phyloP scores from a whole-genome alignment of 2,329 filamentous ascomycete species.

The Colletotrichum cordylinicola region DNA sequence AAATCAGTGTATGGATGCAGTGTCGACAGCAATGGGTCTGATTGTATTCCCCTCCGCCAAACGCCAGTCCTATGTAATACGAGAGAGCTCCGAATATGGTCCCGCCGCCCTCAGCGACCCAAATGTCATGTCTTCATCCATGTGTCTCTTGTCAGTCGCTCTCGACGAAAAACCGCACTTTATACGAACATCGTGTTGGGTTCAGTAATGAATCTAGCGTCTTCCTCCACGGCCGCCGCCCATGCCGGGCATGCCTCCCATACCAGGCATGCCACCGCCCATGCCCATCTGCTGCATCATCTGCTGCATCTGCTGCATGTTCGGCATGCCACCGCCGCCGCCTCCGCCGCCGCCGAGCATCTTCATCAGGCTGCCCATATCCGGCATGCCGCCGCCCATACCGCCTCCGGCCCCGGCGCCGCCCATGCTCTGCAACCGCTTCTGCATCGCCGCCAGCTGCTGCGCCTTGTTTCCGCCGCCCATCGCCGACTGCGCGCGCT shows the following conservation, averaged over 20 bases:
- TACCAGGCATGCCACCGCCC: conserved; percentile 44
- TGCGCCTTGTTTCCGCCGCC: conserved; percentile 89
- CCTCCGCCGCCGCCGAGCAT: conserved; percentile 82
- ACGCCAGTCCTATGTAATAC: not conserved
- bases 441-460: conserved; percentile 97
- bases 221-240: conserved; percentile 55
- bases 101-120: not conserved
- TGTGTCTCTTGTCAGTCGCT: not conserved
- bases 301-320: conserved; percentile 78
- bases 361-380: conserved; percentile 79
- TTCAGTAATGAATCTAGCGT: conserved; percentile 73
- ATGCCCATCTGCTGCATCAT: conserved; percentile 79
- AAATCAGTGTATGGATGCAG: not conserved
- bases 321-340: conserved; percentile 66
- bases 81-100: not conserved
- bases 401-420: conserved; percentile 67
- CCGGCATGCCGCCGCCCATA: conserved; percentile 40
- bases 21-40: not conserved
- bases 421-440: conserved; percentile 91
- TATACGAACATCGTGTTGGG: not conserved
- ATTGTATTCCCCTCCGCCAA: conserved; percentile 25
- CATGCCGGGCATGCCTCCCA: conserved; percentile 75
- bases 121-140: not conserved
- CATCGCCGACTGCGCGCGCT: conserved; percentile 89
- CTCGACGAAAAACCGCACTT: not conserved